These are phyloP conservation scores for Cystobasidium ongulense DNA, from an alignment of 768 basidiomycete genomes.

Conservation along the genomic window DNA sequence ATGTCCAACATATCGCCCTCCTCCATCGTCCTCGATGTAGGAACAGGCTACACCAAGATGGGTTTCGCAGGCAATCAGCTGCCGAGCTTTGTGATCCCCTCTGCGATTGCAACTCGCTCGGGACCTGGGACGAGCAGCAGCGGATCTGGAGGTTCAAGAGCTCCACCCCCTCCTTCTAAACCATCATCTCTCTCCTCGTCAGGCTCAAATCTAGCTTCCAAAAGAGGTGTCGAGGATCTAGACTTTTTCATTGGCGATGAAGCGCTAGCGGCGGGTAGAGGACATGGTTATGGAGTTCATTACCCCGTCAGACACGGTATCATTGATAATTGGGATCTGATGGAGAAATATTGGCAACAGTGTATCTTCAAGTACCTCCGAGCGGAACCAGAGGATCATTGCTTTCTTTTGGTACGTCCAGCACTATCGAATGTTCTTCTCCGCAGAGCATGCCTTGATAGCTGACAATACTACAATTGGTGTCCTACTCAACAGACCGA, in stretches of 20 bases:
- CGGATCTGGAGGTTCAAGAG: constrained; percentile 47
- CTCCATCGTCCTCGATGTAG: constrained; percentile 88
- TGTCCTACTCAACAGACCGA: constrained; percentile 62
- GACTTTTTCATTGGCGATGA: constrained; percentile 99
- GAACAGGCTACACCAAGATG: constrained; percentile 93
- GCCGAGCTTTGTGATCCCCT: constrained; percentile 98
- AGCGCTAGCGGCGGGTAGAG: constrained; percentile 89
- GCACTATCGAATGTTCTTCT: no score
- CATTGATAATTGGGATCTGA: constrained; percentile 67
- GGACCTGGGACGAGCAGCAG: constrained; percentile 37
- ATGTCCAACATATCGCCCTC: constrained; percentile 6
- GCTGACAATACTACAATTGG: no score
- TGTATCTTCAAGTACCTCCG: constrained; percentile 99
- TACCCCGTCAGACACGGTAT: constrained; percentile 95
- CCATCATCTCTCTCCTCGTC: constrained; percentile 44
- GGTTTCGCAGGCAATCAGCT: constrained; percentile 99
- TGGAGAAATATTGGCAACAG: constrained; percentile 73
- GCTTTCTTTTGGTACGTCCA: constrained; percentile 79
- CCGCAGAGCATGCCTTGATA: no score
- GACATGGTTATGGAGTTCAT: constrained; percentile 68
- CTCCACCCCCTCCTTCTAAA: constrained; percentile 53
- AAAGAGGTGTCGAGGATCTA: constrained; percentile 94
- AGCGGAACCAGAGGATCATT: constrained; percentile 97
- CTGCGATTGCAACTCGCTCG: constrained; percentile 85
- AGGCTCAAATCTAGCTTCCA: constrained; percentile 80